phyloP scores from a whole-genome alignment of 2,329 filamentous ascomycete species.

The Colletotrichum zoysiae region DNA sequence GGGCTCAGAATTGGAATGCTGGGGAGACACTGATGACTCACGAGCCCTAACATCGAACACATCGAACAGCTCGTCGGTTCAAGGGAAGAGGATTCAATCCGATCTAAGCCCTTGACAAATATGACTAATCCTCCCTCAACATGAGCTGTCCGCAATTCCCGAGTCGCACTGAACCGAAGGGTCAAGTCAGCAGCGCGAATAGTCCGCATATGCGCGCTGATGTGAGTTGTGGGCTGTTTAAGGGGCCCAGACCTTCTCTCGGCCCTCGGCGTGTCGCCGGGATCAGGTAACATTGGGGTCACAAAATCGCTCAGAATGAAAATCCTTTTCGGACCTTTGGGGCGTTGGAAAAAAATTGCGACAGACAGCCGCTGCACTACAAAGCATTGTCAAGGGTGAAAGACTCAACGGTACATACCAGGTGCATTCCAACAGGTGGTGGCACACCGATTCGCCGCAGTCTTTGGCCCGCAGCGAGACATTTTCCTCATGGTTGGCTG shows the following conservation, averaged over 20 bases:
- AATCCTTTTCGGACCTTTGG: slow-evolving; percentile 17
- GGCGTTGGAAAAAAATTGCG: neutral
- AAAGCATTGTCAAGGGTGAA: slow-evolving; percentile 17
- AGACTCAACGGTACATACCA: slow-evolving; percentile 2
- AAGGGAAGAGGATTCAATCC: slow-evolving; percentile 2
- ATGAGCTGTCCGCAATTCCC: neutral
- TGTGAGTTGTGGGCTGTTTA: neutral
- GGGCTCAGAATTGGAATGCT: neutral
- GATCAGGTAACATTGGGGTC: neutral
- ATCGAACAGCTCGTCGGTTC: neutral
- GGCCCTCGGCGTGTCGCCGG: slow-evolving; percentile 14
- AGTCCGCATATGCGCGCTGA: slow-evolving; percentile 9
- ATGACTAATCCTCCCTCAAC: slow-evolving; percentile 17
- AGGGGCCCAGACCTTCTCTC: slow-evolving; percentile 19
- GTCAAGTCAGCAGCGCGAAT: slow-evolving; percentile 6
- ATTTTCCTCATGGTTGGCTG: neutral
- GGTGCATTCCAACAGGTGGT: neutral
- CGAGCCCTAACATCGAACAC: too few relatives aligned
- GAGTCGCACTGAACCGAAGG: slow-evolving; percentile 1
- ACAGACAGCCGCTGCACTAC: neutral
- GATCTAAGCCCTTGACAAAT: neutral
- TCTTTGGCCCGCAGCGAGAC: slow-evolving; percentile 12
- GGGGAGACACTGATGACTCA: neutral
- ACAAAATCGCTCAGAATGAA: slow-evolving; percentile 30
- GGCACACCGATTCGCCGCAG: slow-evolving; percentile 16